Conservation (phyloP, 176 grass and related monocot genomes). For the Alopecurus myosuroides region DNA sequence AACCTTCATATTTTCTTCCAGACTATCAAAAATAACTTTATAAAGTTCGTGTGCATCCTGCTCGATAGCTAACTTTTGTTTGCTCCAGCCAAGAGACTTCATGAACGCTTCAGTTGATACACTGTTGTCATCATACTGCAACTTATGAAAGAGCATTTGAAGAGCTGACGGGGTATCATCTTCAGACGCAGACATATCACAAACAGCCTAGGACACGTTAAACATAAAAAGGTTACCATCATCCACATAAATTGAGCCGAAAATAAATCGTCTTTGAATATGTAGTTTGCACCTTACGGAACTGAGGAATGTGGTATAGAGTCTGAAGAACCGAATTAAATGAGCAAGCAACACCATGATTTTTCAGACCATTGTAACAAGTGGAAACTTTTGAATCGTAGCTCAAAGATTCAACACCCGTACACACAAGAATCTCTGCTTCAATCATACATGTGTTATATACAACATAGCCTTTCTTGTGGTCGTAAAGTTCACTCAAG, state of each 20-base stretch:
- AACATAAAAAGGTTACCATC: constrained; percentile 6
- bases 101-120: constrained; percentile 90
- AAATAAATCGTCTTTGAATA: not conserved
- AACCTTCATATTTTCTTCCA: constrained; percentile 99
- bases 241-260: not conserved
- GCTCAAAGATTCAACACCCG: constrained; percentile 78
- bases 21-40: constrained; percentile 78
- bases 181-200: constrained; percentile 93
- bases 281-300: constrained; percentile 69
- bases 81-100: constrained; percentile 92
- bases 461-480: constrained; percentile 85
- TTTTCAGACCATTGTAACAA: constrained; percentile 86
- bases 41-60: constrained; percentile 97
- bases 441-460: constrained; percentile 92
- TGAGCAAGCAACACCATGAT: constrained; percentile 95
- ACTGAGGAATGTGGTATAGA: constrained; percentile 90
- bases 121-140: constrained; percentile 90
- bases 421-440: constrained; percentile 85
- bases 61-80: constrained; percentile 85
- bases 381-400: constrained; percentile 94
- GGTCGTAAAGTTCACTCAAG: constrained; percentile 82
- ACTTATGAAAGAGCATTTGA: constrained; percentile 89
- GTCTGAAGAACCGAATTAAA: constrained; percentile 98
- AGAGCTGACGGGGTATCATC: constrained; percentile 89
- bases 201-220: constrained; percentile 71